These are phyloP conservation scores for Neurospora terricola DNA, from an alignment of 495 filamentous ascomycete genomes.

Conservation along the genomic window DNA sequence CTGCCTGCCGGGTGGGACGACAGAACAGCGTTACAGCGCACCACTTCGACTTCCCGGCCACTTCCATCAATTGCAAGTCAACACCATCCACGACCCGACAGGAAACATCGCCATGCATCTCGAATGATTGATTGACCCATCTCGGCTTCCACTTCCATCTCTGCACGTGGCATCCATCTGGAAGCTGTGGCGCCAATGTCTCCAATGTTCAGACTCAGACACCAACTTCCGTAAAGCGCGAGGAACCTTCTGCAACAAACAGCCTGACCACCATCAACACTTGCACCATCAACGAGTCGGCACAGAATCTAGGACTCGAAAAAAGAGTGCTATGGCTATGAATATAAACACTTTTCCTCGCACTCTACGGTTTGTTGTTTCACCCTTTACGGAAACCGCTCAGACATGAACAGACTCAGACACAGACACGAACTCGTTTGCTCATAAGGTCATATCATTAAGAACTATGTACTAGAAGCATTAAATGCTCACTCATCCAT, in stretches of 20 bases:
- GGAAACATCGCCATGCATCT: not conserved
- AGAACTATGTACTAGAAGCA: not conserved
- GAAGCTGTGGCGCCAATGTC: not conserved
- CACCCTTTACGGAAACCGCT: no score
- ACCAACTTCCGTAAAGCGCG: not conserved
- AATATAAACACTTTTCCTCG: no score
- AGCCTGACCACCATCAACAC: no score
- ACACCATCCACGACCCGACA: not conserved
- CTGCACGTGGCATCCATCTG: not conserved
- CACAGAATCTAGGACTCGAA: no score
- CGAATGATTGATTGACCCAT: not conserved
- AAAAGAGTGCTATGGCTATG: no score
- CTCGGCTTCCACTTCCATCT: not conserved
- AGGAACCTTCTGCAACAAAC: no score
- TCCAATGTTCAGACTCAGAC: not conserved
- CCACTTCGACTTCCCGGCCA: no score
- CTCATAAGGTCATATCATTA: not conserved
- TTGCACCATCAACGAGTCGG: no score
- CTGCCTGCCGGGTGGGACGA: not conserved
- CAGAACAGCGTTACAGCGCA: not conserved
- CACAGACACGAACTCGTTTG: not conserved
- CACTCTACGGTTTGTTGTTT: no score
- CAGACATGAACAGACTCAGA: not conserved
- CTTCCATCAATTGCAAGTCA: no score
- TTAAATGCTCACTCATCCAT: not conserved